These are phyloP conservation scores for Polychaeton citri DNA, from an alignment of 2,329 filamentous ascomycete species.

Conservation along the genomic window DNA sequence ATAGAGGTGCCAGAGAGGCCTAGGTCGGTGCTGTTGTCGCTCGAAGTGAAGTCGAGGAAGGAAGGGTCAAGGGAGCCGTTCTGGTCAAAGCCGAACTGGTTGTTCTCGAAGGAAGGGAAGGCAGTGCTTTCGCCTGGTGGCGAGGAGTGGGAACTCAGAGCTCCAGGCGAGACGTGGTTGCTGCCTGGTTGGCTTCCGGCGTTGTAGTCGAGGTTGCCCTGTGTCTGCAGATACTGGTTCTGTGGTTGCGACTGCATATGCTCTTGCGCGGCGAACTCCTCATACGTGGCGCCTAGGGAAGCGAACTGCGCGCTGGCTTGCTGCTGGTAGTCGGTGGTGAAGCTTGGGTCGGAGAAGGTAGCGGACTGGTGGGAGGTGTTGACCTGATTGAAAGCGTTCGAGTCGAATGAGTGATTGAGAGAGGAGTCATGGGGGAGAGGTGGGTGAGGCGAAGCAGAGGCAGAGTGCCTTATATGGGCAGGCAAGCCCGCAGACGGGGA, in stretches of 20 bases:
- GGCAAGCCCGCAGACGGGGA: not conserved
- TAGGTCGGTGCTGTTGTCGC: slow-evolving; percentile 25
- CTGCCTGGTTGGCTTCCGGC: slow-evolving; percentile 6
- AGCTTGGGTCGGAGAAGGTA: slow-evolving; percentile 17
- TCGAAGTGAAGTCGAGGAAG: slow-evolving; percentile 39
- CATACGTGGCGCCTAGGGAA: slow-evolving; percentile 27
- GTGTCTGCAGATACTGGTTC: not conserved
- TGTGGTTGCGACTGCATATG: not conserved
- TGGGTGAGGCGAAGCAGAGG: slow-evolving; percentile 1
- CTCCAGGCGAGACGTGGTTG: slow-evolving; percentile 15
- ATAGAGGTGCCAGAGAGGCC: slow-evolving; percentile 30
- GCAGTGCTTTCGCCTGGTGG: slow-evolving; percentile 22
- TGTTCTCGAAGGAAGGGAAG: slow-evolving; percentile 43
- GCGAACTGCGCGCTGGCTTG: slow-evolving; percentile 16
- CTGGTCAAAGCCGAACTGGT: slow-evolving; percentile 40
- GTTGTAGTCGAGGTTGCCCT: slow-evolving; percentile 29
- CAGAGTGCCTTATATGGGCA: slow-evolving; percentile 1
- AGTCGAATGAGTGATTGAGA: slow-evolving; percentile 31
- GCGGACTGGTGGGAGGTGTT: slow-evolving; percentile 15
- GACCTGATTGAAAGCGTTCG: slow-evolving; percentile 16
- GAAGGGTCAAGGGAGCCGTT: slow-evolving; percentile 48
- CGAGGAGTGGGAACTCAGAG: slow-evolving; percentile 13
- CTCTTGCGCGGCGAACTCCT: slow-evolving; percentile 10
- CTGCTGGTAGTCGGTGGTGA: slow-evolving; percentile 33
- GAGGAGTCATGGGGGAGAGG: slow-evolving; percentile 5